A percentile compares a stretch with the other conserved stretches of the same genome.
Conservation (phyloP, 768 basidiomycete genomes). For the Coprinopsis strossmayeri region DNA sequence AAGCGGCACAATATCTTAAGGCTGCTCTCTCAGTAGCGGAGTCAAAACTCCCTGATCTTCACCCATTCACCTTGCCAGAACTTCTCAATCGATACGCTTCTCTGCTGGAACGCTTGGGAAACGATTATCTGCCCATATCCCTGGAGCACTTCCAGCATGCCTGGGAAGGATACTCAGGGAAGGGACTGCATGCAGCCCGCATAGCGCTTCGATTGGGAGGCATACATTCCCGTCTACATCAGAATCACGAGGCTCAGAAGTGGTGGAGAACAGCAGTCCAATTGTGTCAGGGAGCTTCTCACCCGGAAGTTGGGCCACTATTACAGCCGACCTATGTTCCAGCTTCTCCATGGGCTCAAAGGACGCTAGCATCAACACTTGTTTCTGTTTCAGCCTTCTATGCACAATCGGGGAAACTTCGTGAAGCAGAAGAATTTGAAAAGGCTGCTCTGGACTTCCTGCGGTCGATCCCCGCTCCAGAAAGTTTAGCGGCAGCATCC, state of each 20-base stretch:
- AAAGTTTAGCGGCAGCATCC: constrained; percentile 35
- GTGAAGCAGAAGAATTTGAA: constrained; percentile 49
- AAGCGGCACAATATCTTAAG: neutral
- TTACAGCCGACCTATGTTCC: constrained; percentile 35
- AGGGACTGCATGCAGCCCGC: constrained; percentile 41
- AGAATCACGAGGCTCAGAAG: constrained; percentile 43
- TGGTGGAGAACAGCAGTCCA: constrained; percentile 66
- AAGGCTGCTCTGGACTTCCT: constrained; percentile 50
- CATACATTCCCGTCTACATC: constrained; percentile 49
- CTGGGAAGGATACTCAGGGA: constrained; percentile 39
- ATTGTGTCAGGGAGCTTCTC: constrained; percentile 30
- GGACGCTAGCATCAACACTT: constrained; percentile 52
- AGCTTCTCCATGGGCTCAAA: constrained; percentile 55
- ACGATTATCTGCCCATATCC: constrained; percentile 44
- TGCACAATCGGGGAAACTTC: constrained; percentile 50
- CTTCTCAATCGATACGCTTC: constrained; percentile 51
- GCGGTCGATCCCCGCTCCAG: constrained; percentile 44
- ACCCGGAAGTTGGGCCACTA: constrained; percentile 15
- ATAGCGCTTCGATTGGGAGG: constrained; percentile 65
- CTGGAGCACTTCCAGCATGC: constrained; percentile 50
- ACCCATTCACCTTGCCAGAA: constrained; percentile 44
- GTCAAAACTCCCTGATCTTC: constrained; percentile 19
- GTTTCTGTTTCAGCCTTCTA: constrained; percentile 70
- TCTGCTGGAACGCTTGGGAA: constrained; percentile 57
- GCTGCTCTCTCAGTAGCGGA: neutral